Evolutionary conservation across 352 stramenopile genomes (phyloP), one percentile per base, ranked within the genome.

Genomic region (Phytophthora melonis): DNA sequence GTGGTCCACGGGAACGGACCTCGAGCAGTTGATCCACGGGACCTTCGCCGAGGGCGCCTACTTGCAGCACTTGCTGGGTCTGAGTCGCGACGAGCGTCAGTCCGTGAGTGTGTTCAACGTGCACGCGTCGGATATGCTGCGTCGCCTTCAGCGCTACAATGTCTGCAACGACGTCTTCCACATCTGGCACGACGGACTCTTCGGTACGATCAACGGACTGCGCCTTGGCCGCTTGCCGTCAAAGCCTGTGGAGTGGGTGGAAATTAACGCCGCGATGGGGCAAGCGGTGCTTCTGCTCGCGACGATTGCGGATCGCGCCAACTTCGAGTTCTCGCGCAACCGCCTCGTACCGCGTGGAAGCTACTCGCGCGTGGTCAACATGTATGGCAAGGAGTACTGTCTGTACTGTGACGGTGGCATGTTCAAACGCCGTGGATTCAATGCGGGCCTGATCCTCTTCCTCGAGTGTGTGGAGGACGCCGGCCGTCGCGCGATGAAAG

Each of bases 141-240:
- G 88, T 3, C 83, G 87, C 11, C 70, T 96, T 25, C 88, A 95
- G 76, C 84, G 89, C 19, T 95, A 96, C 72, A 95, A 97, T 55
- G 89, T 97, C 5, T 92, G 89, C 74, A 98, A 97, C 63, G 93
- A 97, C 58, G 88, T 94, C 11, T 98, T 98, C 58, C 92, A 95
- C 72, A 97, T 97, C 58, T 98, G 93, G 93, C 93, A 97, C 75
- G 89, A 96, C 55, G 92, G 92, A 8, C 65, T 91, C 0, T 97
- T 97, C 63, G 92, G 88, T 43, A 97, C 91, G 49, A 98, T 98
- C 65, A 98, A 96, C 39, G 90, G 89, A 0, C 78, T 98, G 8
- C 87, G 92, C 1, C 86, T 98, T 32, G 93, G 93, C 9, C 86
- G 90, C 5, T 72, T 97, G 39, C 89, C 90, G 3, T 88, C 84